These are phyloP conservation scores for Vicia faba DNA, from an alignment of 306 rosid species.

Conservation along the genomic window DNA sequence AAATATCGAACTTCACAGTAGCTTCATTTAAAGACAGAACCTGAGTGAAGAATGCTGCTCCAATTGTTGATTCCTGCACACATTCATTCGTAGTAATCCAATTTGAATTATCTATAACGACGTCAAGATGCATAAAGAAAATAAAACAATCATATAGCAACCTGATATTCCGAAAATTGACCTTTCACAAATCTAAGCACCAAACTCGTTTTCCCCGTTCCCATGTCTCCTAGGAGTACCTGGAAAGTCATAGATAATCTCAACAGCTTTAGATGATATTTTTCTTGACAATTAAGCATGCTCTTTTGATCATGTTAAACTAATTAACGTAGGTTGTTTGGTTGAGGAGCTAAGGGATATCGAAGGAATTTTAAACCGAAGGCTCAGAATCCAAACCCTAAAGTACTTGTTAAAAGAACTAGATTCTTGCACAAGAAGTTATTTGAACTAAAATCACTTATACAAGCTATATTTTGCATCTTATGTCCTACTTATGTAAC, in stretches of 20 bases:
- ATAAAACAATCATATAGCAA: constrained; percentile 10
- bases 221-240: constrained; percentile 95
- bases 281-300: no score
- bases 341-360: not conserved
- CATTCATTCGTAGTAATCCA: not conserved
- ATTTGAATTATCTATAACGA: constrained; percentile 3
- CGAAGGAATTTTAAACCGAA: not conserved
- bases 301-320: no score
- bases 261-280: constrained; percentile 6
- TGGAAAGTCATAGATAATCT: constrained; percentile 31
- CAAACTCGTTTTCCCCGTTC: constrained; percentile 87
- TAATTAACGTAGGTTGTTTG: no score
- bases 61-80: constrained; percentile 85
- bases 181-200: constrained; percentile 88
- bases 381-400: no score
- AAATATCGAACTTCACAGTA: constrained; percentile 80
- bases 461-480: constrained; percentile 15
- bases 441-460: constrained; percentile 1
- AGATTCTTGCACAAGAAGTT: not conserved
- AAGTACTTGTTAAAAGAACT: no score
- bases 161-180: constrained; percentile 85
- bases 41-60: constrained; percentile 91
- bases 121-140: constrained; percentile 12
- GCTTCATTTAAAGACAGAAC: constrained; percentile 78
- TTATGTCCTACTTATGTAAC: not conserved